Evolutionary conservation across 1,284 basidiomycete species (phyloP).

Genomic region (Leccinum solheimii): DNA sequence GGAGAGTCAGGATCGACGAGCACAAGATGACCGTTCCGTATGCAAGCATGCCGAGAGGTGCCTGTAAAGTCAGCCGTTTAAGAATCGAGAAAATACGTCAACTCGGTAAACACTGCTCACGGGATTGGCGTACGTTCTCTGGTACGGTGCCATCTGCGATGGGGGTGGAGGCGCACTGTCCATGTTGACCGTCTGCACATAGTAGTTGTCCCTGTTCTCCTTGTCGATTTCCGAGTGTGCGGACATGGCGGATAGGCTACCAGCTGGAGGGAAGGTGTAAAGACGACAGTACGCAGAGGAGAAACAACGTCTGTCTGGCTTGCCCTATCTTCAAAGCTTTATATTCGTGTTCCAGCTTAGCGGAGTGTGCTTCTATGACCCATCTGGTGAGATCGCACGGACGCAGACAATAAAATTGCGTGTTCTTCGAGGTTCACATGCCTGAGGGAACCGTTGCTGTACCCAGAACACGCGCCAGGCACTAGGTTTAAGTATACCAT

Average conservation of each 20-base stretch:
- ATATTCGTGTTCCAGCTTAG: constrained; percentile 13
- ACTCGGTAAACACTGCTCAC: constrained; percentile 9
- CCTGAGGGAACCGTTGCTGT: constrained; percentile 2
- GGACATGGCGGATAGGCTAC: constrained; percentile 20
- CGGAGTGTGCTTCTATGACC: background rate
- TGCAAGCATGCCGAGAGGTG: constrained; percentile 30
- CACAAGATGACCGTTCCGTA: constrained; percentile 34
- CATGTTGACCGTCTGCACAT: constrained; percentile 29
- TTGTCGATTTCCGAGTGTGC: constrained; percentile 22
- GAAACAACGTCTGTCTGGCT: background rate
- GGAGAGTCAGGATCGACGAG: constrained; percentile 29
- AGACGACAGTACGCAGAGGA: constrained; percentile 4
- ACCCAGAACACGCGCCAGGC: constrained; percentile 10
- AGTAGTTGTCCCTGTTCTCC: constrained; percentile 29
- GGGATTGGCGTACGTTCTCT: constrained; percentile 31
- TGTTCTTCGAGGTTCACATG: constrained; percentile 11
- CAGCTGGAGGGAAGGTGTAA: background rate
- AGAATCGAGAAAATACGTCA: background rate
- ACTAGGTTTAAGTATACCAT: constrained; percentile 8
- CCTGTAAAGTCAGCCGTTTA: constrained; percentile 13
- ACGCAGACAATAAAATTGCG: background rate
- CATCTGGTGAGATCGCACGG: constrained; percentile 1
- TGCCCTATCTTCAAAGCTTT: constrained; percentile 11
- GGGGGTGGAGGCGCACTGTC: constrained; percentile 16
- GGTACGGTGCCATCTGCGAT: constrained; percentile 26